Evolutionary conservation across 768 basidiomycete genomes (phyloP), one percentile per base, ranked within the genome.

Genomic region (Lactifluus hygrophoroides): DNA sequence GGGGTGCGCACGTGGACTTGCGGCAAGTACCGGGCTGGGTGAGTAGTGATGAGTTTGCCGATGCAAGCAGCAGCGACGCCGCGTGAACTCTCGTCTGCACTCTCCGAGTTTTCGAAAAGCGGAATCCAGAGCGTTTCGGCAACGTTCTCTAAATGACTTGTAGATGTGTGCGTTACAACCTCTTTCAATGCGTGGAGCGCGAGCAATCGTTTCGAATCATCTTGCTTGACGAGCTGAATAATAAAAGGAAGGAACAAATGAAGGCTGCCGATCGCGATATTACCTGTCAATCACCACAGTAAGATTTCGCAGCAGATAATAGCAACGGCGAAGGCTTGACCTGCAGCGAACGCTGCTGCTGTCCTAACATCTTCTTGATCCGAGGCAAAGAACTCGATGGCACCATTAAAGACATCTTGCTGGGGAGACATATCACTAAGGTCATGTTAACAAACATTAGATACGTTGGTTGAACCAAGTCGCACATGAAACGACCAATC

Each of bases 41-140:
- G 88, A 0, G 91, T 89, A 0, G 90, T 90, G 0, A 94, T 94
- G 30, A 99, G 77, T 71, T 97, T 96, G 34, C 96, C 96, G 17
- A 99, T 80, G 69, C 94, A 97, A 3, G 95, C 94, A 46, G 96
- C 94, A 25, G 94, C 92, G 37, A 97, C 91, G 68, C 96, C 97
- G 50, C 94, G 77, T 1, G 91, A 88, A 8, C 88, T 88, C 72
- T 97, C 95, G 61, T 95, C 95, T 16, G 88, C 80, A 61, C 84
- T 86, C 59, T 90, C 87, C 11, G 92, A 93, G 69, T 93, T 88
- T 66, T 90, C 83, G 69, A 98, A 95, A 14, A 99, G 78, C 3
- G 95, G 94, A 2, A 77, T 77, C 96, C 96, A 99, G 9, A 98
- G 81, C 28, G 82, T 72, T 57, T 97, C 93, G 1, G 95, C 94